Evolutionary conservation across 352 stramenopile species (phyloP), one percentile per base, ranked within the genome.

Genomic region (Phytopythium kandeliae): DNA sequence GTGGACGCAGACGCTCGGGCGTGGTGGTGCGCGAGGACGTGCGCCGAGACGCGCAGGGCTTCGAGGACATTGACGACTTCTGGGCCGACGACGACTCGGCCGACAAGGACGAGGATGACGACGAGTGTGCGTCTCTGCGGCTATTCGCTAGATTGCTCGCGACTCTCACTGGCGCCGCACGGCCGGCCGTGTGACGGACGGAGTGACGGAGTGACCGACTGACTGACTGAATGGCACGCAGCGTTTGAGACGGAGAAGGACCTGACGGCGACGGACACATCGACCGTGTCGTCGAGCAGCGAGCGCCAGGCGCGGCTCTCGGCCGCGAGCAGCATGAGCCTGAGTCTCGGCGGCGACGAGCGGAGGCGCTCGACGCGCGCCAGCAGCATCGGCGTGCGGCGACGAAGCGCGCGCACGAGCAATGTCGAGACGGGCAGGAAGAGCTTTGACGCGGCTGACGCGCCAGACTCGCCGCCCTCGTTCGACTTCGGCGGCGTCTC

Each of bases 1-100:
- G 31, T 51, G 12, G 35, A 16, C 51, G 16, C 43, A 86, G 71
- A 31, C 79, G 74, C 13, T 71, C 72, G 28, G 70, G 66, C 24
- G 71, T 85, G 15, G 64, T 82, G 41, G 72, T 89, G 26, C 79
- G 75, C 19, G 69, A 52, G 7, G 74, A 89, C 19, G 76, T 91
- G 40, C 83, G 77, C 17, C 87, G 82, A 28, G 84, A 94, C 40
- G 78, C 70, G 1, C 62, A 92, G 24, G 84, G 84, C 0, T 94
- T 94, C 47, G 80, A 94, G 43, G 84, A 94, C 44, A 86, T 92
- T 40, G 84, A 94, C 60, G 84, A 94, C 42, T 94, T 94, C 49
- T 94, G 80, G 80, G 78, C 74, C 31, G 78, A 94, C 24, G 70
- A 85, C 48, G 54, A 69, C 33, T 49, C 51, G 11, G 62, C 55